These are phyloP conservation scores for Boletellus emodensis DNA, from an alignment of 768 basidiomycete species.

Conservation along the genomic window DNA sequence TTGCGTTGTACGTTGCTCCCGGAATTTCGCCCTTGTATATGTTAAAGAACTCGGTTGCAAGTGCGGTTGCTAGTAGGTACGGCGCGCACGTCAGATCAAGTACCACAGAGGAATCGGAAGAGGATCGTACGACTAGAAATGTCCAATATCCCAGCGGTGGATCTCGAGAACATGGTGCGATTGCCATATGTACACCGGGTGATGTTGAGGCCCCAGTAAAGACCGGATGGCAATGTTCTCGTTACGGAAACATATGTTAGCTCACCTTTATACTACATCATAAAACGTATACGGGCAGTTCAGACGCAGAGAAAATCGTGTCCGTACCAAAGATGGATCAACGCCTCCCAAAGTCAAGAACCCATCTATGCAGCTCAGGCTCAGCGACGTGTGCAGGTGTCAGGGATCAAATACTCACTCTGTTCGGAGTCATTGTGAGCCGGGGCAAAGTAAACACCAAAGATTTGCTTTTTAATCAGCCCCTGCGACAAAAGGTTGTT, in stretches of 20 bases:
- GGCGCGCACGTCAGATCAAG: neutral
- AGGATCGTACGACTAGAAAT: neutral
- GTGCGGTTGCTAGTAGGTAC: neutral
- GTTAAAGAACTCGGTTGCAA: slow-evolving; percentile 14
- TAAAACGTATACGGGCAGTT: neutral
- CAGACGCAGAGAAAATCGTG: neutral
- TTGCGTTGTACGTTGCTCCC: neutral
- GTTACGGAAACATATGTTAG: neutral
- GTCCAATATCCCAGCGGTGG: neutral
- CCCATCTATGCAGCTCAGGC: neutral
- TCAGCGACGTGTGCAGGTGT: neutral
- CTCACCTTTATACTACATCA: neutral
- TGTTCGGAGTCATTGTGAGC: neutral
- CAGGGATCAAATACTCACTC: neutral
- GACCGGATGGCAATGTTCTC: neutral
- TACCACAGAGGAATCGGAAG: too few relatives aligned
- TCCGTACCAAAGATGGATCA: neutral
- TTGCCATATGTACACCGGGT: neutral
- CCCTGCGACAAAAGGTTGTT: neutral
- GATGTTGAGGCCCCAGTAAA: neutral
- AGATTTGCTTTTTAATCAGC: neutral
- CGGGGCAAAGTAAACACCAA: neutral
- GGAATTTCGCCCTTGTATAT: slow-evolving; percentile 13
- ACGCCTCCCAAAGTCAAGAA: neutral
- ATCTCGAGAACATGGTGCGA: neutral